phyloP scores from a whole-genome alignment of 179 eudicot genomes.

The Spergularia azorica region DNA sequence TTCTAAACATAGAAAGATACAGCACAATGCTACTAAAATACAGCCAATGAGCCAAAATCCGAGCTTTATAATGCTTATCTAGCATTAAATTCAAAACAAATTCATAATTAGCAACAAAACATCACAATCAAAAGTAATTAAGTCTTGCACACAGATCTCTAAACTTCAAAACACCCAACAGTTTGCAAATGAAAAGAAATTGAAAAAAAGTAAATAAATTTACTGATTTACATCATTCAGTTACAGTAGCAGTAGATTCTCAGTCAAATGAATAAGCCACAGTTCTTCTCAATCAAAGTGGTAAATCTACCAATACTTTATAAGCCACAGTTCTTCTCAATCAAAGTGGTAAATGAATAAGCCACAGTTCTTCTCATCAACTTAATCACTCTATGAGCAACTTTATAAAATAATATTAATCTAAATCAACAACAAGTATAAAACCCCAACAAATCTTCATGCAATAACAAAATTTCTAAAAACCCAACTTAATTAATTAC shows the following conservation, averaged over 20 bases:
- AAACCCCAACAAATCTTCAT: too few relatives aligned
- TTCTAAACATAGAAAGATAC: background rate
- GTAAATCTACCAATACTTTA: slow-evolving; percentile 6
- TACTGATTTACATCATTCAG: background rate
- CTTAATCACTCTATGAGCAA: background rate
- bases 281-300: slow-evolving; percentile 3
- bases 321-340: background rate
- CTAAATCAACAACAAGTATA: background rate
- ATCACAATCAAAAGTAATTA: background rate
- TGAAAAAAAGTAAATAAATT: background rate
- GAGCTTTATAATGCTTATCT: slow-evolving; percentile 6
- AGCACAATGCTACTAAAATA: background rate
- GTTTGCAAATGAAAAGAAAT: background rate
- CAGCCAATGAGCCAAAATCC: background rate
- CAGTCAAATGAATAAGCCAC: background rate
- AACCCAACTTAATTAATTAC: background rate
- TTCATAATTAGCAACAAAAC: slow-evolving; percentile 9
- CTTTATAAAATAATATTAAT: background rate
- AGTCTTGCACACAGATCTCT: slow-evolving; percentile 25
- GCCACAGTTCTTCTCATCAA: background rate
- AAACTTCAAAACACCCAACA: background rate
- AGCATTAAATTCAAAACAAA: background rate
- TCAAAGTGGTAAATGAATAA: slow-evolving; percentile 6
- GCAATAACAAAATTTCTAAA: background rate
- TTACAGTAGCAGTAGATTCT: background rate